These are phyloP conservation scores for Microbotryum violaceum DNA, from an alignment of 1,284 basidiomycete genomes.

Conservation along the genomic window DNA sequence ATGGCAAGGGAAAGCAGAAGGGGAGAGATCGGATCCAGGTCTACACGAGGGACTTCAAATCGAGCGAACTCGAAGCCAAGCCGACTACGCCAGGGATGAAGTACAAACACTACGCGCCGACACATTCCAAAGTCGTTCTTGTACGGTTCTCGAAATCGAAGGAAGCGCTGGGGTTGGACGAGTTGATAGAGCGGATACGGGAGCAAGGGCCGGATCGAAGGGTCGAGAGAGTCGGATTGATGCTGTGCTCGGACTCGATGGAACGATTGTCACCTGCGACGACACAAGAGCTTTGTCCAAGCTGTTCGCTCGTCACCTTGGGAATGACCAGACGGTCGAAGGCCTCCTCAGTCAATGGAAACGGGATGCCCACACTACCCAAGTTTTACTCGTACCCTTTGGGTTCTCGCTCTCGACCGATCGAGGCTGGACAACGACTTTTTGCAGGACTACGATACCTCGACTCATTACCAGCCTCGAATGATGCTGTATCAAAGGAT, in stretches of 20 bases:
- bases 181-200: not conserved
- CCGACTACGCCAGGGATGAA: constrained; percentile 99
- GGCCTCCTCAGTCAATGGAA: too few species aligned
- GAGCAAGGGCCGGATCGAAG: not conserved
- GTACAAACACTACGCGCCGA: constrained; percentile 92
- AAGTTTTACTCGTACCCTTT: constrained; percentile 46
- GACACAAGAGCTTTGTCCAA: constrained; percentile 3
- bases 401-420: constrained; percentile 56
- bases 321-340: too few species aligned
- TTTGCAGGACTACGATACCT: constrained; percentile 72
- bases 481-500: not conserved
- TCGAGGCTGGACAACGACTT: constrained; percentile 66
- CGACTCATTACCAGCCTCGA: not conserved
- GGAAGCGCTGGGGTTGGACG: too few species aligned
- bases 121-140: constrained; percentile 70
- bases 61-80: constrained; percentile 53
- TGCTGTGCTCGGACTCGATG: constrained; percentile 25
- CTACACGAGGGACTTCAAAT: constrained; percentile 63
- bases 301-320: not conserved
- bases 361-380: not conserved
- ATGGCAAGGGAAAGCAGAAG: constrained; percentile 30
- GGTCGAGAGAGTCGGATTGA: constrained; percentile 29
- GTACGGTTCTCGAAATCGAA: constrained; percentile 39
- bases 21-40: constrained; percentile 48
- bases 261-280: not conserved